A percentile compares a stretch with the other conserved stretches of the same genome.
These are phyloP conservation scores for Daldinia childiae DNA, from an alignment of 495 filamentous ascomycete species.

Conservation along the genomic window DNA sequence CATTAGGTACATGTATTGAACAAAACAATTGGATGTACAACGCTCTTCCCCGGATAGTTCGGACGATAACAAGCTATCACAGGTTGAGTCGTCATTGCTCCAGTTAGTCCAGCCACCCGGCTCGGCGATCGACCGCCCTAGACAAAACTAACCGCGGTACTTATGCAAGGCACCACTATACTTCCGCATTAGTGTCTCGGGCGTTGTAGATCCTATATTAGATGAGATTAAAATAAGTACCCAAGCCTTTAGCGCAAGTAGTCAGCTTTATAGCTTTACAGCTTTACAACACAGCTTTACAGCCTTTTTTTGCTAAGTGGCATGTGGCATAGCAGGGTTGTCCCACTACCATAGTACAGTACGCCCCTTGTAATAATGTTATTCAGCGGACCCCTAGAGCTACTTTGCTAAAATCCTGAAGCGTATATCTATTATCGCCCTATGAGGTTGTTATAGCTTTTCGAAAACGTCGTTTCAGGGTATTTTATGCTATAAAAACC, in stretches of 20 bases:
- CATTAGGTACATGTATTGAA: neutral
- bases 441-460: too few relatives aligned
- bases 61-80: neutral
- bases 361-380: too few relatives aligned
- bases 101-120: constrained; percentile 1
- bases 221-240: constrained; percentile 21
- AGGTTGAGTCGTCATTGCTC: neutral
- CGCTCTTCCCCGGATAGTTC: constrained; percentile 34
- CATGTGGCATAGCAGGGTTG: neutral
- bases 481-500: too few relatives aligned
- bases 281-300: neutral
- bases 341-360: neutral
- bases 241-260: constrained; percentile 13
- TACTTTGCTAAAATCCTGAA: too few relatives aligned
- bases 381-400: too few relatives aligned
- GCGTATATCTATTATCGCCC: too few relatives aligned
- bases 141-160: constrained; percentile 13
- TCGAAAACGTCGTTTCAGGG: too few relatives aligned
- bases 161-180: constrained; percentile 41
- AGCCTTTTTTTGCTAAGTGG: neutral
- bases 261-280: neutral
- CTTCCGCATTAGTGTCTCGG: constrained; percentile 11
- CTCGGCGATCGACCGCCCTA: constrained; percentile 16
- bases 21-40: neutral
- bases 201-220: constrained; percentile 16